Conservation (phyloP, 192 early-diverging fungal genomes). For the Linnemannia hyalina region DNA sequence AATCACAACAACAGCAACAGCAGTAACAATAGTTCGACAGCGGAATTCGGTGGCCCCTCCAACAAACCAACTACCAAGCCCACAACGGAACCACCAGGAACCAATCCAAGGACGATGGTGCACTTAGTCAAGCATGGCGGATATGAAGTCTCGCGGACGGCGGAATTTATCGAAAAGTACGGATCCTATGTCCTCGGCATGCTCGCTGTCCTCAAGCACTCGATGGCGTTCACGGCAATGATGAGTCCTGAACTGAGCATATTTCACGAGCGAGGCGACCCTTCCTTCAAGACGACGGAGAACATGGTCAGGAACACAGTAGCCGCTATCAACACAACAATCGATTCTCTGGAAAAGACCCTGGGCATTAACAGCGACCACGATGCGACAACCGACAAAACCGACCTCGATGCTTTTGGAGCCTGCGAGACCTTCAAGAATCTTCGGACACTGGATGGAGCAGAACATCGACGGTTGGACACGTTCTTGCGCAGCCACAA, state of each 20-base stretch:
- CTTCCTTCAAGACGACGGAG: neutral
- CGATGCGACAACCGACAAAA: neutral
- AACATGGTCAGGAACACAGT: neutral
- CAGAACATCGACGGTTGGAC: constrained; percentile 22
- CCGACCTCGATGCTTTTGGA: neutral
- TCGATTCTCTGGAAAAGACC: constrained; percentile 10
- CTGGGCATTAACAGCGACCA: neutral
- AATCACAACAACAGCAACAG: neutral
- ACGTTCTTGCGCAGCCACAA: constrained; percentile 19
- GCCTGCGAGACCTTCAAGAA: neutral
- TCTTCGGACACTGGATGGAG: constrained; percentile 20
- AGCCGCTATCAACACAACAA: constrained; percentile 8
- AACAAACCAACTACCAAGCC: neutral
- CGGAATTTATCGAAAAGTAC: constrained; percentile 20
- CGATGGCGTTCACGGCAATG: neutral
- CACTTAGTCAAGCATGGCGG: constrained; percentile 11
- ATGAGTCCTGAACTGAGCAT: neutral
- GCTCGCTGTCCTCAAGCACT: constrained; percentile 14
- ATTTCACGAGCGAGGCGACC: neutral
- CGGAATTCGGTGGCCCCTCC: neutral
- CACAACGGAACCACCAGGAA: neutral
- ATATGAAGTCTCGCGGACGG: neutral
- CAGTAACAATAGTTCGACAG: neutral
- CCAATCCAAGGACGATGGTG: neutral
- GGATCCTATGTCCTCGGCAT: constrained; percentile 20